Evolutionary conservation across 139 green algal species (phyloP).

Genomic region (Tetraselmis striata): DNA sequence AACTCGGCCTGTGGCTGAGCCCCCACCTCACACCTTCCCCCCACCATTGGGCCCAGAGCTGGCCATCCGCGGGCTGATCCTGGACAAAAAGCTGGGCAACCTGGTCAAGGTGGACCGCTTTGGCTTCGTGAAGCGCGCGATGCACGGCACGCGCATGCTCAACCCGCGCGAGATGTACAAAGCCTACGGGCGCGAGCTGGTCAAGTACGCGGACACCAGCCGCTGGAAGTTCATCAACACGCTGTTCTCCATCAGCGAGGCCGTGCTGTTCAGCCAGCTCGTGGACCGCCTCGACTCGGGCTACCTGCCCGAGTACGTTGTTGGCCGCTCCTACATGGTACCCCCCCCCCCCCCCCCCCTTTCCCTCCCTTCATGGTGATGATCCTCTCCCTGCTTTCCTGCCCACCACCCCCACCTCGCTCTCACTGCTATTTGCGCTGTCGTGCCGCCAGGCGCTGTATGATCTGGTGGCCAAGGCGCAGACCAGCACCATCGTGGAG

Average conservation of each 20-base stretch:
- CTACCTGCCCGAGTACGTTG: conserved; percentile 31
- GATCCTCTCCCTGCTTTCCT: too few species aligned
- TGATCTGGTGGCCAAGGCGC: conserved; percentile 66
- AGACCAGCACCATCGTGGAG: conserved; percentile 91
- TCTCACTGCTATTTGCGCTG: too few species aligned
- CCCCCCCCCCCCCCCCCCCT: too few species aligned
- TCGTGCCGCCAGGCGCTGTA: conserved; percentile 70
- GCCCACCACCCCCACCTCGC: too few species aligned
- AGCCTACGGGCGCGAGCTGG: conserved; percentile 77
- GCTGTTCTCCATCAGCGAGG: conserved; percentile 87
- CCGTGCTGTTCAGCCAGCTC: conserved; percentile 89
- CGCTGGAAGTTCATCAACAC: conserved; percentile 95
- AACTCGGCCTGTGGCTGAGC: too few species aligned
- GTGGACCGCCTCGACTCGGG: conserved; percentile 83
- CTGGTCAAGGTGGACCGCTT: conserved; percentile 60
- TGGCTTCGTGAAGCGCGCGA: conserved; percentile 81
- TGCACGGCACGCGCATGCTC: conserved; percentile 91
- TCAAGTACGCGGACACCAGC: conserved; percentile 77
- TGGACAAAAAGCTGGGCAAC: conserved; percentile 56
- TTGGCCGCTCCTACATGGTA: conserved; percentile 22
- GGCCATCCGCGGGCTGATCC: conserved; percentile 69
- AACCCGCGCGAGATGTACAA: conserved; percentile 59
- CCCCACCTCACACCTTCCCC: too few species aligned
- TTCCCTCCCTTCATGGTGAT: too few species aligned
- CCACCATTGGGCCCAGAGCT: conserved; percentile 82